Percentiles rank a stretch among this genome's conserved stretches.
Conservation (phyloP, 345 rosid genomes). For the Hirschfeldia incana region DNA sequence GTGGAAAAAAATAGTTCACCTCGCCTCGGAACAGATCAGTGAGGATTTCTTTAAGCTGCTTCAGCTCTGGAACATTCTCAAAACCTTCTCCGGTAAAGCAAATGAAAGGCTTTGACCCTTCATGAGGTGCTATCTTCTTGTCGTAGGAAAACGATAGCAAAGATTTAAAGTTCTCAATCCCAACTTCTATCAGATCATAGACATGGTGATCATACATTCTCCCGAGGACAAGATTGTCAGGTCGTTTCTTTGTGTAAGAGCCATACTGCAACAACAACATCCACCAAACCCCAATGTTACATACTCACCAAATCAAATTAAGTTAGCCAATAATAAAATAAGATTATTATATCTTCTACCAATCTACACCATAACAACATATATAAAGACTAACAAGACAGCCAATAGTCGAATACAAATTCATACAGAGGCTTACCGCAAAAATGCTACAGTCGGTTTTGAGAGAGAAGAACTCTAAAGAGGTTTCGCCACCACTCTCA, state of each 20-base stretch:
- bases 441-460: slow-evolving; percentile 93
- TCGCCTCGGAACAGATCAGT: slow-evolving; percentile 85
- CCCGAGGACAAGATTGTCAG: slow-evolving; percentile 83
- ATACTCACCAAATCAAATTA: neutral
- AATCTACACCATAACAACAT: no score
- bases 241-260: slow-evolving; percentile 88
- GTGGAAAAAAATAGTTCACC: slow-evolving; percentile 38
- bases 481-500: slow-evolving; percentile 90
- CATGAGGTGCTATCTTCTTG: slow-evolving; percentile 70
- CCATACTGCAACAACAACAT: slow-evolving; percentile 59
- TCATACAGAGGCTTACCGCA: slow-evolving; percentile 50
- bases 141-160: slow-evolving; percentile 63
- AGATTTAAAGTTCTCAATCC: slow-evolving; percentile 80
- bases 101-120: slow-evolving; percentile 86
- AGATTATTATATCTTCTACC: neutral
- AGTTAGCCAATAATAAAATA: neutral
- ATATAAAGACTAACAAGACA: no score
- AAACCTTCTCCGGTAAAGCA: slow-evolving; percentile 83
- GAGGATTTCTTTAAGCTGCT: slow-evolving; percentile 86
- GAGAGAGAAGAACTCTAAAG: slow-evolving; percentile 85
- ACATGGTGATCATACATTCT: slow-evolving; percentile 80
- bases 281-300: slow-evolving; percentile 4
- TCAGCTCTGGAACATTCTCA: slow-evolving; percentile 73
- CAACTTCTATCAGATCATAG: slow-evolving; percentile 92
- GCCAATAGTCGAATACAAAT: no score